Base-by-base conservation (phyloP, 495 filamentous ascomycete species). In the Podospora didyma region DNA sequence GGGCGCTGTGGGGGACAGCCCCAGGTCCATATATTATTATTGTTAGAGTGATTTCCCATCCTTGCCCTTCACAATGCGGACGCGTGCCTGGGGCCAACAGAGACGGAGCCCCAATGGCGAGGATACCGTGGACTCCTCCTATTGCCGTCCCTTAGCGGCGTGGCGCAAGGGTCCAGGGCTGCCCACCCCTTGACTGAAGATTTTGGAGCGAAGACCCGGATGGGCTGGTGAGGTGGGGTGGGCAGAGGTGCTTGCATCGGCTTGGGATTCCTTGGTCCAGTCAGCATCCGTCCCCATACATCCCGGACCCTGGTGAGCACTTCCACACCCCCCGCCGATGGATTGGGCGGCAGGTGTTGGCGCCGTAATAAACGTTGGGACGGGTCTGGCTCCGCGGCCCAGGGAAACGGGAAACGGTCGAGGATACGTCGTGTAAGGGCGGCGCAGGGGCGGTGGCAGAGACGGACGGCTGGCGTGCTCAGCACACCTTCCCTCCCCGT, bases 21-120 rank as follows among this genome's bases (percentile, higher is more conserved):
- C 34, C 31, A 52, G 61, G 47, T 53, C 53, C 53, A 60, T 60
- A 63, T 63, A 63, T 10, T 16, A 16, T 42, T 14, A 14, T 54
- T 60, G 49, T 52, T 44, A 60, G 55, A 58, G 54, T 61, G 55
- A 61, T 61, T 61, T 54, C 59, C 46, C 19, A 47, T 37, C 57
- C 59, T 53, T 58, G 55, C 49, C 49, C 41, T 51, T 55, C 39
- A 26, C 57, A 60, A 61, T 61, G 59, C 59, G 49, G 44, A 48
- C 49, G 19, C 41, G 22, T 22, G 49, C 48, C 39, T 46, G 39
- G 20, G 54, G 24, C 34, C 31, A 57, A 37, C 35, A 19, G 45
- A 5, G 3, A 44, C 4, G 41, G 26, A 31, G 14, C 5, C 45
- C 45, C 19, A 47, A 22, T 47, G 45, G 20, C 45, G 20, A 21